Base-by-base conservation (phyloP, 305 asterid species). In the Fraxinus greggii region DNA sequence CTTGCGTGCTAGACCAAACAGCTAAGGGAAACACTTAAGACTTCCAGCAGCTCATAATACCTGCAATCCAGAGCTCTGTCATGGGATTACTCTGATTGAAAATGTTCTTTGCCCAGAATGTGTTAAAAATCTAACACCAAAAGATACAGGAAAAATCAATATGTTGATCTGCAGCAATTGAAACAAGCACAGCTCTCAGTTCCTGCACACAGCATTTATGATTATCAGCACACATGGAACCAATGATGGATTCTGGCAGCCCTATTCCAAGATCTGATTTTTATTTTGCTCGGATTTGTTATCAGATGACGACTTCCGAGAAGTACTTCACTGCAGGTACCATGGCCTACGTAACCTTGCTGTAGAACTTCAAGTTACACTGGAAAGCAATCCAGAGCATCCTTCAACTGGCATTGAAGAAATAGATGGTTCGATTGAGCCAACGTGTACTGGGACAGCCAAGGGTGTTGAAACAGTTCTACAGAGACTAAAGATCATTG, bases 291-390 rank as follows among this genome's bases (percentile, higher is more conserved):
- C 88, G 98, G 48, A 91, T 80, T 86, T 93, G 76, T 81, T 95
- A 80, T 95, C 98, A 0, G 98, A 95, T 32, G 98, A 95, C 72
- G 97, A 95, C 82, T 95, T 95, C 80, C 90, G 93, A 75, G 98
- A 92, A 85, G 98, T 95, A 3, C 97, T 95, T 76, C 97, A 93
- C 80, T 70, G 86, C 35, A 87, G 98, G 81, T 95, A 95, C 85
- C 88, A 89, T 74, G 98, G 92, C 79, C 90, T 95, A 15, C 87
- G 91, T 69, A 95, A 90, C 84, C 98, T 95, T 36, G 98, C 98
- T 76, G 79, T 88, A 79, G 98, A 95, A 79, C 98, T 95, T 84
- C 92, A 95, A 78, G 88, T 90, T 78, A 93, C 97, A 3, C 79
- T 86, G 76, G 97, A 90, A 80, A 86, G 88, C 83, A 85, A 78